Evolutionary conservation across 2,329 filamentous ascomycete genomes (phyloP).

Genomic region (Fusarium equiseti): DNA sequence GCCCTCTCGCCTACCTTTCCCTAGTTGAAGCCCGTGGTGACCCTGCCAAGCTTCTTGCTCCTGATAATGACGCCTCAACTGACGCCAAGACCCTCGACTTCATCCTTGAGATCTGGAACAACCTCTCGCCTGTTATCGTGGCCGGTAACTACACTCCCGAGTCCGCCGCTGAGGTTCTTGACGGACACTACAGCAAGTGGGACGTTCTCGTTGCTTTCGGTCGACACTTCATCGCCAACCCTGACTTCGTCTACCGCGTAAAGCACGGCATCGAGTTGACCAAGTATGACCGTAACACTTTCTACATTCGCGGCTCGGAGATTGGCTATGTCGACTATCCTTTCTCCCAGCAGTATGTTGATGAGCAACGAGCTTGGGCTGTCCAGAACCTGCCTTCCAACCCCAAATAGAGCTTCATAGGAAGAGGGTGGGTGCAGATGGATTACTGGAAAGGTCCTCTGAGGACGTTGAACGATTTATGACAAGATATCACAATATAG

Average conservation of each 20-base stretch:
- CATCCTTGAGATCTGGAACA: constrained; percentile 49
- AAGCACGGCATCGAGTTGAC: constrained; percentile 42
- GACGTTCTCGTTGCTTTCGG: constrained; percentile 50
- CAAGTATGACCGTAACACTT: constrained; percentile 44
- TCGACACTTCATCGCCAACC: constrained; percentile 47
- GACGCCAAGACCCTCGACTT: constrained; percentile 48
- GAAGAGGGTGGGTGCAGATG: too few species aligned
- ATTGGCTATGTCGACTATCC: constrained; percentile 42
- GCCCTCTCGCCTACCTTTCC: constrained; percentile 47
- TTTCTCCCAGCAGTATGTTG: constrained; percentile 26
- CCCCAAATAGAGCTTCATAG: neutral
- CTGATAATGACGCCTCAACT: constrained; percentile 50
- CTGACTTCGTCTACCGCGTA: constrained; percentile 47
- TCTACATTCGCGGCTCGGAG: constrained; percentile 40
- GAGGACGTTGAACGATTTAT: neutral
- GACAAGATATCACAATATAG: neutral
- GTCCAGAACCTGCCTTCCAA: constrained; percentile 7
- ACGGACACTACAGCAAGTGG: constrained; percentile 47
- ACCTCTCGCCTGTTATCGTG: constrained; percentile 47
- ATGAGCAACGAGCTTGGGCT: constrained; percentile 23
- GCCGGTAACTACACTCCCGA: constrained; percentile 44
- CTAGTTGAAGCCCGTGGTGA: constrained; percentile 47
- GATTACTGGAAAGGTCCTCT: too few species aligned
- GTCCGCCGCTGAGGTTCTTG: constrained; percentile 34
- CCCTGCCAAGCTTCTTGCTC: constrained; percentile 22